Conservation (phyloP, 2,329 filamentous ascomycete species). For the Aspergillus uvarum region DNA sequence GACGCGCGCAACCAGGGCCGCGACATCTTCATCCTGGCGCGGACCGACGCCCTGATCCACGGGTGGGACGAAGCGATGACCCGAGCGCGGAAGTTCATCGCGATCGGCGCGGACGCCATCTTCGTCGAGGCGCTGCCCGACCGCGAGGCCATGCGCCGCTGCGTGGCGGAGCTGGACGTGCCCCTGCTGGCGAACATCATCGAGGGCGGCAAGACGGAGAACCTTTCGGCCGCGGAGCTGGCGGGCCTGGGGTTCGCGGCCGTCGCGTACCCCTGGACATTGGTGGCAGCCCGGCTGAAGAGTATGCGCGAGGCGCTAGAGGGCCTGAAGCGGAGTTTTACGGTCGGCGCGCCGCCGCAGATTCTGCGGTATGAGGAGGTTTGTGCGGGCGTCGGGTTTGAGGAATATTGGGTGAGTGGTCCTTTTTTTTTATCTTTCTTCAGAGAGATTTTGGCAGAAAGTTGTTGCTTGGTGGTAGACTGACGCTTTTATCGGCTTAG, state of each 20-base stretch:
- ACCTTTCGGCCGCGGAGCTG: conserved; percentile 41
- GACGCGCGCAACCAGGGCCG: conserved; percentile 48
- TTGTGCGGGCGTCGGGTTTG: conserved; percentile 49
- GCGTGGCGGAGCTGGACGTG: conserved; percentile 39
- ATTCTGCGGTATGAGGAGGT: conserved; percentile 48
- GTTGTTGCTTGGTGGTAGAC: conserved; percentile 18
- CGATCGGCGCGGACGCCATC: conserved; percentile 48
- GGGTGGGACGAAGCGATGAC: conserved; percentile 48
- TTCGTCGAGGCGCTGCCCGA: conserved; percentile 50
- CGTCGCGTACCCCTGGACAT: conserved; percentile 48
- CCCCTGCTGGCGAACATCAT: conserved; percentile 49
- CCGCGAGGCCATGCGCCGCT: conserved; percentile 43
- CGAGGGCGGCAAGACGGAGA: conserved; percentile 45
- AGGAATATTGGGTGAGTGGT: conserved; percentile 42
- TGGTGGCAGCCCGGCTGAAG: conserved; percentile 47
- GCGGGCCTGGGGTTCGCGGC: conserved; percentile 42
- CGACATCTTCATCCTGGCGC: conserved; percentile 50
- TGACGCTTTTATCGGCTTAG: conserved; percentile 12
- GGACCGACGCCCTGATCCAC: conserved; percentile 43
- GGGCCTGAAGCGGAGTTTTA: conserved; percentile 45
- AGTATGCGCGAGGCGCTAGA: conserved; percentile 37
- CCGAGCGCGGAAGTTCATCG: conserved; percentile 43
- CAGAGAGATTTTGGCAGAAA: neutral
- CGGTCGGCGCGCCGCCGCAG: conserved; percentile 43
- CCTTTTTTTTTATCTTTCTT: neutral